Evolutionary conservation across 768 basidiomycete species (phyloP).

Genomic region (Kwoniella sp.): DNA sequence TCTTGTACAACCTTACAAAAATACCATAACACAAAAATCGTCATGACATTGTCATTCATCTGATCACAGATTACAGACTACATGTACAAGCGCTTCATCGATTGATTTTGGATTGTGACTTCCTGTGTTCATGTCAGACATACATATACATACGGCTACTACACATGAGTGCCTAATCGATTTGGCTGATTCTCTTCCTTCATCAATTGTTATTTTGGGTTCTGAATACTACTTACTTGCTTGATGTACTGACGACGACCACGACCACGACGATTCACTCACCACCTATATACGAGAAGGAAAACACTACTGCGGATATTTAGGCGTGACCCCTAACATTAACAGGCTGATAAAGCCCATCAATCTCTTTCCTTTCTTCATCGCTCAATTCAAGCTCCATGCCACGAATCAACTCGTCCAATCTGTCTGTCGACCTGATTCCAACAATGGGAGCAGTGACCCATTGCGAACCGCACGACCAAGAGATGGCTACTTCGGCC

Average conservation of each 20-base stretch:
- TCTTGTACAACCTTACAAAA: slow-evolving; percentile 16
- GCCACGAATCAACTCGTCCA: slow-evolving; percentile 62
- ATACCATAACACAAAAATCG: slow-evolving; percentile 1
- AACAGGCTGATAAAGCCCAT: slow-evolving; percentile 61
- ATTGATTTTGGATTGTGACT: no score
- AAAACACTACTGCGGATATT: no score
- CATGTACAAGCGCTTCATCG: neutral
- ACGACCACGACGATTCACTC: neutral
- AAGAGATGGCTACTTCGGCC: slow-evolving; percentile 63
- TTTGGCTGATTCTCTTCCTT: no score
- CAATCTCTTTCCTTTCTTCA: slow-evolving; percentile 65
- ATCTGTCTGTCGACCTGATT: slow-evolving; percentile 61
- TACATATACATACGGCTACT: no score
- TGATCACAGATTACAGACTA: slow-evolving; percentile 13
- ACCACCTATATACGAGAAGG: neutral
- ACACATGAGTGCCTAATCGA: no score
- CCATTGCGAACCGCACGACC: slow-evolving; percentile 60
- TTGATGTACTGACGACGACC: no score
- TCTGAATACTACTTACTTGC: no score
- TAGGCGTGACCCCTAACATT: slow-evolving; percentile 32
- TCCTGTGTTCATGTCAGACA: no score
- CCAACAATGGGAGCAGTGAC: slow-evolving; percentile 68
- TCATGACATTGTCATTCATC: slow-evolving; percentile 28
- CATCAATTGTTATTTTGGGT: no score
- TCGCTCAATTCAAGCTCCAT: slow-evolving; percentile 61